Conservation (phyloP, 352 stramenopile species). For the Phytophthora pisi region DNA sequence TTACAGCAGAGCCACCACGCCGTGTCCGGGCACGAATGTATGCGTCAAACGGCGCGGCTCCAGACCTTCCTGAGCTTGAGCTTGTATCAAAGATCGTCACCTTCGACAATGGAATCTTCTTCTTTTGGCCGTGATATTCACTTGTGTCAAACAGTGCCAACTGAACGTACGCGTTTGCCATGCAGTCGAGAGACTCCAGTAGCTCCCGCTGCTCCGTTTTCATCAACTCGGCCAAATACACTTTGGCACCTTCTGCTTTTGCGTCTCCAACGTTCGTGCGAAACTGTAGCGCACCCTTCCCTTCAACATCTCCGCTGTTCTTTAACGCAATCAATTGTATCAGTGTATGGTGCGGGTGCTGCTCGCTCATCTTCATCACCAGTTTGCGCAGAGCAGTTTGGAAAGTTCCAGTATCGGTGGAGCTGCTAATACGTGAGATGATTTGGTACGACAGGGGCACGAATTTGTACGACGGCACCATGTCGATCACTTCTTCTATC, state of each 20-base stretch:
- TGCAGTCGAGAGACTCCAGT: conserved; percentile 74
- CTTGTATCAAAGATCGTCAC: conserved; percentile 52
- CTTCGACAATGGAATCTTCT: conserved; percentile 77
- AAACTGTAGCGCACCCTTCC: conserved; percentile 78
- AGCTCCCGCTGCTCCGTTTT: conserved; percentile 61
- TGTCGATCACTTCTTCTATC: conserved; percentile 69
- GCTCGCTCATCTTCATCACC: conserved; percentile 91
- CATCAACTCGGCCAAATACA: conserved; percentile 65
- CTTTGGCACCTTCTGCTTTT: conserved; percentile 69
- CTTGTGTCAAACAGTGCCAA: conserved; percentile 83
- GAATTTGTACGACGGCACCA: conserved; percentile 96
- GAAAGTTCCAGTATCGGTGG: conserved; percentile 54
- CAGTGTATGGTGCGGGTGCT: conserved; percentile 97
- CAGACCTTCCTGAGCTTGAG: conserved; percentile 29
- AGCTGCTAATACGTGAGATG: conserved; percentile 93
- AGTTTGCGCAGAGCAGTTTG: conserved; percentile 88
- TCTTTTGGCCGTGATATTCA: conserved; percentile 70
- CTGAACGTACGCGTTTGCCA: conserved; percentile 80
- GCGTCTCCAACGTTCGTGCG: conserved; percentile 81
- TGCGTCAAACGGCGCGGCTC: conserved; percentile 62
- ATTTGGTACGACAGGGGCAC: conserved; percentile 98
- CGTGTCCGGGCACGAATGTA: conserved; percentile 67
- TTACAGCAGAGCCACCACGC: conserved; percentile 49
- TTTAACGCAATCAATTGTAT: conserved; percentile 95
- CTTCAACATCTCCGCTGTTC: conserved; percentile 92